Evolutionary conservation across 2,329 filamentous ascomycete genomes (phyloP), one percentile per base, ranked within the genome.

Genomic region (Orbilia quercus): DNA sequence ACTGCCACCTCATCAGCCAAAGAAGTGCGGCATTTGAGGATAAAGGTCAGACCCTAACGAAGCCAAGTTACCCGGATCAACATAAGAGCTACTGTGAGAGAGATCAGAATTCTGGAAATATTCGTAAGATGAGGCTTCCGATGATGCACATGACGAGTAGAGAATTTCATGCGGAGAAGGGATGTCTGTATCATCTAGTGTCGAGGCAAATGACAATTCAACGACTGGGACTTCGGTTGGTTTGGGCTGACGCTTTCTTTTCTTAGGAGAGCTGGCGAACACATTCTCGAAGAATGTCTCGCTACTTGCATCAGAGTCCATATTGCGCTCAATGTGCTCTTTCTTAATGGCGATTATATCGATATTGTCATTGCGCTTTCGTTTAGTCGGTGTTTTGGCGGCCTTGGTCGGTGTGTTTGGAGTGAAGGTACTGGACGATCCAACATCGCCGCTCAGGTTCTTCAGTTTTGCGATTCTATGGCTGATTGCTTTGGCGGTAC

Each of bases 381-480:
- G 67, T 25, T 72, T 72, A 18, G 48, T 50, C 1, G 67, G 67
- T 2, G 59, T 59, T 38, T 65, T 59, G 6, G 59, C 48, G 6
- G 59, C 12, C n/a, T 64, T 67, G 20, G 59, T 72, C 7, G 67
- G 67, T 9, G 67, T 72, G 23, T 65, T 72, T 16, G 60, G 59
- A 16, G 31, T 40, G 12, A 59, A 65, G 18, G 16, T 72, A 3
- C n/a, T n/a, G n/a, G 67, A 16, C 6, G 60, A 31, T 12, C 58
- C 57, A 36, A 51, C 40, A 9, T 66, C 70, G 3, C 63, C 62
- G 11, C 63, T 55, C 7, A 74, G 9, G 34, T 73, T 75, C 59
- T 76, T 78, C 12, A 78, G 74, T 57, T 78, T 78, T 1, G 77
- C 57, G 34, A 78, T 77, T 23, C 77, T 67, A 54, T 78, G 77